These are phyloP conservation scores for Medicago arabica DNA, from an alignment of 306 rosid genomes.

Conservation along the genomic window DNA sequence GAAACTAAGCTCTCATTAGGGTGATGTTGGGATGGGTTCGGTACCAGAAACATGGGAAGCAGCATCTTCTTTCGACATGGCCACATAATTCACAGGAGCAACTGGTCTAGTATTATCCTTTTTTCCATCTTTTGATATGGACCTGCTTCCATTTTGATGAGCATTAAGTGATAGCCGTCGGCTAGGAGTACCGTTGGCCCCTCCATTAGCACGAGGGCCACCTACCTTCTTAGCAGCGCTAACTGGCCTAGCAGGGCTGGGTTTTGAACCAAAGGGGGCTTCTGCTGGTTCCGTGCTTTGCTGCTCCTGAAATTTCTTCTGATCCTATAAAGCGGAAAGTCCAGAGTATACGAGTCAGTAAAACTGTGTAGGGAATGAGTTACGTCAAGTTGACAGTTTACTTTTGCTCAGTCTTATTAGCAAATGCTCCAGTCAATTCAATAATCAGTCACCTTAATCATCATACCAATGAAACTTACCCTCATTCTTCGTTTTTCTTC, in stretches of 20 bases:
- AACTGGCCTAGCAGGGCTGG: slow-evolving; percentile 83
- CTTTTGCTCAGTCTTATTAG: slow-evolving; percentile 10
- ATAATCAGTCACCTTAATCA: slow-evolving; percentile 26
- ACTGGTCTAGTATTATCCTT: slow-evolving; percentile 66
- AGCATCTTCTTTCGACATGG: slow-evolving; percentile 84
- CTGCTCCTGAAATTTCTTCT: slow-evolving; percentile 82
- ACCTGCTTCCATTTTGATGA: slow-evolving; percentile 85
- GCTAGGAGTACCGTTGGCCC: slow-evolving; percentile 84
- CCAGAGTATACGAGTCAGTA: slow-evolving; percentile 11
- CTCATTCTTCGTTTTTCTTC: slow-evolving; percentile 94
- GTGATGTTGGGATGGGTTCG: slow-evolving; percentile 72
- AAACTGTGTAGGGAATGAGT: slow-evolving; percentile 7
- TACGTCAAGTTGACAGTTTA: background rate
- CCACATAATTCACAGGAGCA: slow-evolving; percentile 88
- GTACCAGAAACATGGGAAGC: slow-evolving; percentile 80
- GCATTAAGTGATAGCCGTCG: slow-evolving; percentile 88
- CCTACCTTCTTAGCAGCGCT: slow-evolving; percentile 76
- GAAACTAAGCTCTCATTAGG: slow-evolving; percentile 51
- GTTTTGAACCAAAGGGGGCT: slow-evolving; percentile 69
- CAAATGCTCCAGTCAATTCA: slow-evolving; percentile 15
- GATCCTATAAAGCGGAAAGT: slow-evolving; percentile 68
- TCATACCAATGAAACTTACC: slow-evolving; percentile 54
- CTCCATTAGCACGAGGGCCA: slow-evolving; percentile 82
- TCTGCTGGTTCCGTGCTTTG: slow-evolving; percentile 89
- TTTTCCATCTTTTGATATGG: slow-evolving; percentile 74